Conservation (phyloP, 2,329 filamentous ascomycete genomes). For the Clarireedia sp. region DNA sequence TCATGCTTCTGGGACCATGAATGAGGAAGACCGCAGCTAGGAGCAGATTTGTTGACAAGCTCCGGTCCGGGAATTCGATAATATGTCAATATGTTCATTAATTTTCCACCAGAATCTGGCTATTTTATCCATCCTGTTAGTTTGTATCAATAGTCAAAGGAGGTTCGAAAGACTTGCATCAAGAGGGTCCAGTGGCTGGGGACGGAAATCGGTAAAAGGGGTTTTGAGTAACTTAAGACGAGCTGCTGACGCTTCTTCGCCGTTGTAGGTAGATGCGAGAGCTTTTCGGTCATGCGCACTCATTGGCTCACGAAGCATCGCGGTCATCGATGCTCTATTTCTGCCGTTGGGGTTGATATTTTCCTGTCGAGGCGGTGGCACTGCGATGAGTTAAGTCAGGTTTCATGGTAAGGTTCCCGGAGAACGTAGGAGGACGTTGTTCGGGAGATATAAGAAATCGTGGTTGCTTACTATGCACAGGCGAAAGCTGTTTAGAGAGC, state of each 20-base stretch:
- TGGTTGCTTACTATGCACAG: not conserved
- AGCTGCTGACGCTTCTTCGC: not conserved
- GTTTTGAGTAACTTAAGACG: slow-evolving; percentile 1
- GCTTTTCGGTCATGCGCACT: not conserved
- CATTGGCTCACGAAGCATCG: not conserved
- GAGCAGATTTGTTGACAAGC: slow-evolving; percentile 6
- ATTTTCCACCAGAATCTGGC: not conserved
- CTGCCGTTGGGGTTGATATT: not conserved
- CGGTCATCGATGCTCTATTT: not conserved
- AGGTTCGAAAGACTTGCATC: not conserved
- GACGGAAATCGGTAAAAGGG: not conserved
- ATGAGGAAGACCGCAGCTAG: slow-evolving; percentile 7
- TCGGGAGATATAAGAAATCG: too few species aligned
- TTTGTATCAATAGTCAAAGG: not conserved
- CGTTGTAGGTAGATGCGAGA: not conserved
- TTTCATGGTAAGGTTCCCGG: not conserved
- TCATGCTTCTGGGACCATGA: slow-evolving; percentile 8
- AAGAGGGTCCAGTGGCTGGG: not conserved
- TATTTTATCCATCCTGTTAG: not conserved
- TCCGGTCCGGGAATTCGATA: slow-evolving; percentile 4
- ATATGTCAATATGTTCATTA: slow-evolving; percentile 1
- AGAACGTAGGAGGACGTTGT: not conserved
- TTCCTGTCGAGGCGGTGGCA: not conserved
- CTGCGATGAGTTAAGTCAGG: not conserved
- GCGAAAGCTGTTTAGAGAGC: not conserved